Conservation (phyloP, 257 asterid genomes). For the Solanum medicagineum region DNA sequence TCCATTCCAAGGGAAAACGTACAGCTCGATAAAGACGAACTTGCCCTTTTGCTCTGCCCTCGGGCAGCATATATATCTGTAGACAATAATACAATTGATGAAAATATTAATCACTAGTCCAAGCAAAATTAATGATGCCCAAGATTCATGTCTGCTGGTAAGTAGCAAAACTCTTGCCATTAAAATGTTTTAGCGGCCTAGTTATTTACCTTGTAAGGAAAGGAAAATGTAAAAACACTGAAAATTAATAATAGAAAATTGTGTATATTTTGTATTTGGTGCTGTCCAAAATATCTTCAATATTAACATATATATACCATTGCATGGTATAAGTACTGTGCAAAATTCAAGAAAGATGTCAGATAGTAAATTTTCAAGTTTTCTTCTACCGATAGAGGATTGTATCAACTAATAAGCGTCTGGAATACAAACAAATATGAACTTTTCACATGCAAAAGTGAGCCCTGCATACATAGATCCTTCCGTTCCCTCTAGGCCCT, state of each 20-base stretch:
- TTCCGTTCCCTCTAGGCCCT: neutral
- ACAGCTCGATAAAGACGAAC: constrained; percentile 85
- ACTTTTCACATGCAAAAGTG: neutral
- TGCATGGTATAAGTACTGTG: neutral
- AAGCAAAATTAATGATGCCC: neutral
- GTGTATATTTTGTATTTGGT: neutral
- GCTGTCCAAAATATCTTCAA: neutral
- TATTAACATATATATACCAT: neutral
- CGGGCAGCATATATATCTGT: constrained; percentile 96
- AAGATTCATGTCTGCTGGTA: neutral
- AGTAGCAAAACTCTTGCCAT: neutral
- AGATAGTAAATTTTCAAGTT: neutral
- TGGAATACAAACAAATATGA: neutral
- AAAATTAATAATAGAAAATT: neutral
- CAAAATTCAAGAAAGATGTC: neutral
- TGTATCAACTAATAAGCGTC: neutral
- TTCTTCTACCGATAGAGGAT: neutral
- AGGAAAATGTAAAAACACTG: neutral
- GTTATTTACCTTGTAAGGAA: neutral
- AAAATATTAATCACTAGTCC: neutral
- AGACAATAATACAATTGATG: neutral
- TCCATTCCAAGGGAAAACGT: constrained; percentile 76
- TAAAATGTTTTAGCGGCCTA: neutral
- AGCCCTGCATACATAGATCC: neutral
- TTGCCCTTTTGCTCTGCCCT: constrained; percentile 74